Evolutionary conservation across 768 basidiomycete genomes (phyloP).

Genomic region (Xerocomus spinulosus): DNA sequence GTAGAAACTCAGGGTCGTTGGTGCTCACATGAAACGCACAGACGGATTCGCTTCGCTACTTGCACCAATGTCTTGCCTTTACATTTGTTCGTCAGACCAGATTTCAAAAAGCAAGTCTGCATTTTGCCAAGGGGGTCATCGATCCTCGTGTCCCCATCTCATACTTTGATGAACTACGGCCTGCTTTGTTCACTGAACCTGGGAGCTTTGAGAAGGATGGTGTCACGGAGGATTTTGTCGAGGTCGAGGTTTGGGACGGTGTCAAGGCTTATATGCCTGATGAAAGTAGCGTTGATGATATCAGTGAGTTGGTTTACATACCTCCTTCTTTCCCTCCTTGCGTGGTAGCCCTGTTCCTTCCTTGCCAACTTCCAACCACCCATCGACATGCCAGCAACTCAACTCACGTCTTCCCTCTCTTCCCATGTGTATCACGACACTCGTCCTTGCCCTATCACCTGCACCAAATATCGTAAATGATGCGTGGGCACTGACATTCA

Average conservation of each 20-base stretch:
- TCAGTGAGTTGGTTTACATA: slow-evolving; percentile 61
- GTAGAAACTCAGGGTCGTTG: background rate
- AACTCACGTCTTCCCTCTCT: slow-evolving; percentile 27
- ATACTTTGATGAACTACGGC: slow-evolving; percentile 74
- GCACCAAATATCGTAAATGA: slow-evolving; percentile 20
- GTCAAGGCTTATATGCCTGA: slow-evolving; percentile 65
- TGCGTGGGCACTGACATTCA: slow-evolving; percentile 63
- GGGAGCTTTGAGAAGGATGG: background rate
- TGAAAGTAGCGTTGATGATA: slow-evolving; percentile 70
- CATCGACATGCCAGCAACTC: slow-evolving; percentile 21
- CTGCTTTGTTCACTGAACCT: slow-evolving; percentile 45
- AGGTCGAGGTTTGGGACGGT: slow-evolving; percentile 70
- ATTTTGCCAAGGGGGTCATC: slow-evolving; percentile 74
- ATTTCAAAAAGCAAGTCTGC: slow-evolving; percentile 78
- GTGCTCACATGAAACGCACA: slow-evolving; percentile 23
- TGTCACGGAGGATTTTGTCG: slow-evolving; percentile 35
- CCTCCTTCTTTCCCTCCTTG: slow-evolving; percentile 18
- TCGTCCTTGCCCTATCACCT: slow-evolving; percentile 31
- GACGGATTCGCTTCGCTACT: slow-evolving; percentile 67
- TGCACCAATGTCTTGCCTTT: slow-evolving; percentile 80
- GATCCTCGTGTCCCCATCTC: slow-evolving; percentile 81
- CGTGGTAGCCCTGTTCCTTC: slow-evolving; percentile 14
- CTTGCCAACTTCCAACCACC: slow-evolving; percentile 27
- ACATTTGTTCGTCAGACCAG: slow-evolving; percentile 72
- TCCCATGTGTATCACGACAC: slow-evolving; percentile 18